Conservation (phyloP, 2,329 filamentous ascomycete genomes). For the Trichoderma sp. region DNA sequence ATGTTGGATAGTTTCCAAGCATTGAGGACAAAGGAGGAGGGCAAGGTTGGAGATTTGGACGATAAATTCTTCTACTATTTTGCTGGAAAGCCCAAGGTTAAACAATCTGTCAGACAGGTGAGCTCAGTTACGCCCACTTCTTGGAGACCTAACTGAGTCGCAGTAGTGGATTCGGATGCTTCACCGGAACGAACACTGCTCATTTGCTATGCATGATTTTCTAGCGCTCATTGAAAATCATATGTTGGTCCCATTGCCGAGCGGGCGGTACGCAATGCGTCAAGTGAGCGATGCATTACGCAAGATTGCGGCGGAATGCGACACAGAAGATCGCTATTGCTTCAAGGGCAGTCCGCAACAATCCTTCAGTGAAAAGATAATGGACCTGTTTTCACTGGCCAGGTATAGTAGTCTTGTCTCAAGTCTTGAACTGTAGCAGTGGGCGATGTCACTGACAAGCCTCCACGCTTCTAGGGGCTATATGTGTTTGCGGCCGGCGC, state of each 20-base stretch:
- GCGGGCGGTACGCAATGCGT: background rate
- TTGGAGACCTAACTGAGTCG: background rate
- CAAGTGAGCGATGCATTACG: background rate
- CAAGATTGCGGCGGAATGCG: background rate
- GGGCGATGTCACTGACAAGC: too few relatives aligned
- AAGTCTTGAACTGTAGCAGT: too few relatives aligned
- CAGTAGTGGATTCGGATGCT: conserved; percentile 4
- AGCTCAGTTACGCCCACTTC: background rate
- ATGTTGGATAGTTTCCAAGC: background rate
- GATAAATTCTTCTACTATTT: background rate
- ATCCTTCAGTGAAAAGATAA: background rate
- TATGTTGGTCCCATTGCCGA: background rate
- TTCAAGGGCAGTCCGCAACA: background rate
- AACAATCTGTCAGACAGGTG: background rate
- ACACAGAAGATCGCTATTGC: background rate
- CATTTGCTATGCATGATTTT: background rate
- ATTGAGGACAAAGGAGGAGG: background rate
- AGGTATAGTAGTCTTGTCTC: too few relatives aligned
- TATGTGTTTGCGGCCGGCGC: too few relatives aligned
- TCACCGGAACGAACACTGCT: background rate
- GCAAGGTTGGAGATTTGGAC: background rate
- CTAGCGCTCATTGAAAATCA: background rate
- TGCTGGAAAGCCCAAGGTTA: background rate
- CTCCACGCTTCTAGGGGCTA: too few relatives aligned
- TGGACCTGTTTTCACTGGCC: too few relatives aligned